Conservation (phyloP, 345 rosid genomes). For the Brassica incana region DNA sequence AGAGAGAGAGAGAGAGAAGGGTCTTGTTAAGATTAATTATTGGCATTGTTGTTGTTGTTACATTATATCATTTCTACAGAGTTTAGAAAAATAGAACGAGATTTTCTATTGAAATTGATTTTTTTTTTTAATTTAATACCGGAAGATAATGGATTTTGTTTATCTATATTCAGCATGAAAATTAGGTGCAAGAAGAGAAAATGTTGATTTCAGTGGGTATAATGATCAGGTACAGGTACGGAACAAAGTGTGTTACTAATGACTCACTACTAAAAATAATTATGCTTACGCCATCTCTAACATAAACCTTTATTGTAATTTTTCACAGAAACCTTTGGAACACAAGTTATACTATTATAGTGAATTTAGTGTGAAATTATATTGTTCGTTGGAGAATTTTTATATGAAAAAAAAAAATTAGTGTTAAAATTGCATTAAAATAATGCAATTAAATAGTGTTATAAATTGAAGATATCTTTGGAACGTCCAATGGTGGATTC, state of each 20-base stretch:
- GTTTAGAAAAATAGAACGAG: slow-evolving; percentile 22
- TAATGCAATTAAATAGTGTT: too few species aligned
- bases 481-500: too few species aligned
- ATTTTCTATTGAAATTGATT: neutral
- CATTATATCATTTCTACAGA: slow-evolving; percentile 22
- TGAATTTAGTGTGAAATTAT: too few species aligned
- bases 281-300: neutral
- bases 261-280: neutral
- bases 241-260: neutral
- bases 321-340: too few species aligned
- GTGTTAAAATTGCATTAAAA: too few species aligned
- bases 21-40: slow-evolving; percentile 12
- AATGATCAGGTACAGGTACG: neutral
- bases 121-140: slow-evolving; percentile 1
- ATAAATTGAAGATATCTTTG: too few species aligned
- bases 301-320: too few species aligned
- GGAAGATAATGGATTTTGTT: neutral
- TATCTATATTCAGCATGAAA: neutral
- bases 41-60: slow-evolving; percentile 12
- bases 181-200: neutral
- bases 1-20: neutral
- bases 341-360: too few species aligned
- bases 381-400: too few species aligned
- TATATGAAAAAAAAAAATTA: too few species aligned
- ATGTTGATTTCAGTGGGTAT: neutral